These are phyloP conservation scores for Ascochyta fabae DNA, from an alignment of 2,329 filamentous ascomycete genomes.

Conservation along the genomic window DNA sequence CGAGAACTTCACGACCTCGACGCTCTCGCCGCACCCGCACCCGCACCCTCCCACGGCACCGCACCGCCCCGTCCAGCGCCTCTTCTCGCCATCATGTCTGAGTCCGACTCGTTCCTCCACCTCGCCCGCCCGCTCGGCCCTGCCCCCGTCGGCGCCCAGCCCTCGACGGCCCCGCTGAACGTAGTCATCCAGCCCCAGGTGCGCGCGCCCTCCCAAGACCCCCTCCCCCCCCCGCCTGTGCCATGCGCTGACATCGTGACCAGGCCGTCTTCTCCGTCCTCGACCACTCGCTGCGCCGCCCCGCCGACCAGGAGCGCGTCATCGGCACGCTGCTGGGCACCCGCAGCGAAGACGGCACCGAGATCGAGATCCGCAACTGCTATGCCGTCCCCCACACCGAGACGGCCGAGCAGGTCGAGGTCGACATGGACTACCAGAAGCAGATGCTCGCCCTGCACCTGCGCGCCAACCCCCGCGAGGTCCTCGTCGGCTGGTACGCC, in stretches of 20 bases:
- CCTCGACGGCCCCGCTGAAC: slow-evolving; percentile 87
- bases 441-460: slow-evolving; percentile 96
- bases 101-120: slow-evolving; percentile 88
- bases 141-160: slow-evolving; percentile 76
- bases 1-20: slow-evolving; percentile 19
- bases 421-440: slow-evolving; percentile 99
- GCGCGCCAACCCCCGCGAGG: slow-evolving; percentile 91
- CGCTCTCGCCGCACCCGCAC: slow-evolving; percentile 16
- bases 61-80: slow-evolving; percentile 13
- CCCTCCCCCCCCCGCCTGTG: background rate
- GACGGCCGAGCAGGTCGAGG: slow-evolving; percentile 97
- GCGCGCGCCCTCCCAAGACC: slow-evolving; percentile 32
- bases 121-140: slow-evolving; percentile 91
- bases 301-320: slow-evolving; percentile 90
- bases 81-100: slow-evolving; percentile 70
- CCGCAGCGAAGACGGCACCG: slow-evolving; percentile 93
- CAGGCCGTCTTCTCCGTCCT: slow-evolving; percentile 70
- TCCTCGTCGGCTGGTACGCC: slow-evolving; percentile 97
- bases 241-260: slow-evolving; percentile 12
- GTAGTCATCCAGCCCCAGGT: slow-evolving; percentile 97
- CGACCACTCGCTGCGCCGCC: slow-evolving; percentile 92
- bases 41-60: slow-evolving; percentile 13
- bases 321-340: slow-evolving; percentile 95
- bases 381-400: slow-evolving; percentile 99
- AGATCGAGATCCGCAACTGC: slow-evolving; percentile 93